Evolutionary conservation across 331 rosid genomes (phyloP).

Genomic region (Rosa hybrid): DNA sequence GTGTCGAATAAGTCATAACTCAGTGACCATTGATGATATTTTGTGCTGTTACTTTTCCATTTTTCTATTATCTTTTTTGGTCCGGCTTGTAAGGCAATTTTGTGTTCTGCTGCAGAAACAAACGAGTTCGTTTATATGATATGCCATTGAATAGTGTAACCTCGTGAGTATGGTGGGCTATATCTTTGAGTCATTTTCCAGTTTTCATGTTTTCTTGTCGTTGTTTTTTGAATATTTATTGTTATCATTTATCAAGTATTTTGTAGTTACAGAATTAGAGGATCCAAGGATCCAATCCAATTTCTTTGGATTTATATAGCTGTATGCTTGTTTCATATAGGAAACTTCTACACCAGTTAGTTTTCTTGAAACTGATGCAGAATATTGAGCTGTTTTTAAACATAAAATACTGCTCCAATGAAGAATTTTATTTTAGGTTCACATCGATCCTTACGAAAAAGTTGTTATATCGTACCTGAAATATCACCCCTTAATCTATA

Average conservation of each 20-base stretch:
- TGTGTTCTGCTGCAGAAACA: background rate
- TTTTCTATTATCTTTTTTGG: background rate
- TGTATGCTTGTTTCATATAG: background rate
- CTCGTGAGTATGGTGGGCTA: slow-evolving; percentile 42
- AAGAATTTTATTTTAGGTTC: background rate
- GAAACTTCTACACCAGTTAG: background rate
- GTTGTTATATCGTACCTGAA: background rate
- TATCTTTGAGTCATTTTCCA: background rate
- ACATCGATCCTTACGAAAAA: background rate
- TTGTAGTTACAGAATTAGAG: background rate
- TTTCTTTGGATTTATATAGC: slow-evolving; percentile 1
- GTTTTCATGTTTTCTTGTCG: background rate
- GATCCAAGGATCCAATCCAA: slow-evolving; percentile 6
- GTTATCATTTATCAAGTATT: background rate
- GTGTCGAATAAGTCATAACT: too few relatives aligned
- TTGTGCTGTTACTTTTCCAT: background rate
- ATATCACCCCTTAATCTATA: too few relatives aligned
- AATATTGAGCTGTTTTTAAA: background rate
- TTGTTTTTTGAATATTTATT: background rate
- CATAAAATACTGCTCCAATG: background rate
- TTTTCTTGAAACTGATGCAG: background rate
- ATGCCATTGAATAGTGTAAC: background rate
- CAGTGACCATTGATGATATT: too few relatives aligned
- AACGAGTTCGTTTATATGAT: background rate
- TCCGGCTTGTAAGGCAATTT: background rate